These are phyloP conservation scores for Silene latifolia DNA, from an alignment of 148 eudicot genomes.

Conservation along the genomic window DNA sequence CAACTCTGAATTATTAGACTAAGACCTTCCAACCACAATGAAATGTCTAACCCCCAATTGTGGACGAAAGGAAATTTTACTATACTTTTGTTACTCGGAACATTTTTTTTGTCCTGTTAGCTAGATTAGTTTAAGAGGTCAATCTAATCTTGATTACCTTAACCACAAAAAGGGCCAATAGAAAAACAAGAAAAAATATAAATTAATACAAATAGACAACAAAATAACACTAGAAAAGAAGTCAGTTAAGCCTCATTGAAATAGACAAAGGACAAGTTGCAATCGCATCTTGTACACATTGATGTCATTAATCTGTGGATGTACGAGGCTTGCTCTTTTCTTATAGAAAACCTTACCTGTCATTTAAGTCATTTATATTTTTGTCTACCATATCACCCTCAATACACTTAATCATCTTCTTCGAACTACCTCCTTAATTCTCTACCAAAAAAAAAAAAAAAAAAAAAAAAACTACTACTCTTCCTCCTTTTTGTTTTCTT, in stretches of 20 bases:
- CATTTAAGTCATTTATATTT: not conserved
- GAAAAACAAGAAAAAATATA: not conserved
- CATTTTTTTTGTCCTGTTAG: too few species aligned
- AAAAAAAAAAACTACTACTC: too few species aligned
- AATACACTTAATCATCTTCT: not conserved
- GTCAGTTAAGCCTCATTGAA: not conserved
- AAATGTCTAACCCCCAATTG: too few species aligned
- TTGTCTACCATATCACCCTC: not conserved
- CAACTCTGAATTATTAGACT: too few species aligned
- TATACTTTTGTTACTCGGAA: too few species aligned
- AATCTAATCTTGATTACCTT: not conserved
- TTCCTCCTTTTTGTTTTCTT: not conserved
- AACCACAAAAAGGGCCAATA: not conserved
- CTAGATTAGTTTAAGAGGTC: not conserved
- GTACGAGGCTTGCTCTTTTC: constrained; percentile 4
- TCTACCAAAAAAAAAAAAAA: not conserved
- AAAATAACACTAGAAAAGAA: not conserved
- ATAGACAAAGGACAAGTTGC: constrained; percentile 19
- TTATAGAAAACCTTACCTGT: constrained; percentile 7
- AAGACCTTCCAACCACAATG: too few species aligned
- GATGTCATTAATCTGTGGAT: constrained; percentile 1
- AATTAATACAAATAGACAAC: constrained; percentile 6
- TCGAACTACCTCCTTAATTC: not conserved
- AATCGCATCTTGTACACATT: constrained; percentile 14
- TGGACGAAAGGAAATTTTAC: too few species aligned